These are phyloP conservation scores for Entomortierella lignicola DNA, from an alignment of 192 early-diverging fungal species.

Conservation along the genomic window DNA sequence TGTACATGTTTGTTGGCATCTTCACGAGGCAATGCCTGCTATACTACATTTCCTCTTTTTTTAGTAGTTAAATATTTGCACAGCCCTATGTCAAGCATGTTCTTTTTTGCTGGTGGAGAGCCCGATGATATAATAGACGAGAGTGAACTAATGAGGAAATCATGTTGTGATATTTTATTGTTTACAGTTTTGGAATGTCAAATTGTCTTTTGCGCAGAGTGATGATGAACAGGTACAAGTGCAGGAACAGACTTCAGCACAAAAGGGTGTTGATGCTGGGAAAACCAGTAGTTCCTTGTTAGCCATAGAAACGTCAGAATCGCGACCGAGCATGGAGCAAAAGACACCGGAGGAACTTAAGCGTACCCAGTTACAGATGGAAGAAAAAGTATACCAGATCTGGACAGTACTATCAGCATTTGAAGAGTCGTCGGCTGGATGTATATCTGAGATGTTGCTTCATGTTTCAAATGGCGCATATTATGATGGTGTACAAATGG, in stretches of 20 bases:
- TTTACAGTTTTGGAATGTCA: slow-evolving; percentile 73
- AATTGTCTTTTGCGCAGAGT: slow-evolving; percentile 50
- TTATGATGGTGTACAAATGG: slow-evolving; percentile 84
- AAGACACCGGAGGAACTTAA: slow-evolving; percentile 60
- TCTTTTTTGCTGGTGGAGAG: neutral
- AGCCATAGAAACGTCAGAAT: neutral
- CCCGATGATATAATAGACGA: slow-evolving; percentile 5
- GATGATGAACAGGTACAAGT: slow-evolving; percentile 16
- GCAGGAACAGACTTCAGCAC: neutral
- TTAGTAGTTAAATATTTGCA: slow-evolving; percentile 5
- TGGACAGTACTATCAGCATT: slow-evolving; percentile 92
- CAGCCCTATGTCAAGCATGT: slow-evolving; percentile 4
- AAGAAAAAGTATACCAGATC: slow-evolving; percentile 91
- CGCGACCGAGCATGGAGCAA: slow-evolving; percentile 28
- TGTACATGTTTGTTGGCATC: neutral
- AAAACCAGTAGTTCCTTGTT: neutral
- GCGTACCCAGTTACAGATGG: slow-evolving; percentile 73
- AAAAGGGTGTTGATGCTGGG: neutral
- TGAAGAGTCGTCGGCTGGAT: slow-evolving; percentile 97
- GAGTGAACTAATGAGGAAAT: too few relatives aligned
- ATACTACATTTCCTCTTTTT: neutral
- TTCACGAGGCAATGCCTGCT: neutral
- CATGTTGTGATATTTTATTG: too few relatives aligned
- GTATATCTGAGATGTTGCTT: slow-evolving; percentile 95
- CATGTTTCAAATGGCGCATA: slow-evolving; percentile 88